phyloP scores from a whole-genome alignment of 768 basidiomycete species.

The Lactarius pseudohatsudake region DNA sequence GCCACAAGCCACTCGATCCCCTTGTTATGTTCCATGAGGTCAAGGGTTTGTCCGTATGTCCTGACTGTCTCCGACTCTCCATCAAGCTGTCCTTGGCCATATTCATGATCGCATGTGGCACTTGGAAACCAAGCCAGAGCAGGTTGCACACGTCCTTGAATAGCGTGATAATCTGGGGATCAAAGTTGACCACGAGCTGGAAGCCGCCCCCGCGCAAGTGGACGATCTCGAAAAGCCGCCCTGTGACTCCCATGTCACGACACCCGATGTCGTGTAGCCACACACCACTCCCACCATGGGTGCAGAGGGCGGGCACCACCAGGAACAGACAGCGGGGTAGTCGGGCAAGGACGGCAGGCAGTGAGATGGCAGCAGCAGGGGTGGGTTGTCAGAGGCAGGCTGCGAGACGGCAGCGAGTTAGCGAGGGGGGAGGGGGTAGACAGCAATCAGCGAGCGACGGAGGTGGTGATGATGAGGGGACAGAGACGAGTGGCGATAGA shows the following conservation, averaged over 20 bases:
- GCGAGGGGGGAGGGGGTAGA: too few species aligned
- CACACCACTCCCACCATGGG: too few species aligned
- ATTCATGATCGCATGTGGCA: conserved; percentile 91
- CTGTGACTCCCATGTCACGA: conserved; percentile 88
- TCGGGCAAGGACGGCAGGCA: too few species aligned
- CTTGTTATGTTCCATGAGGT: conserved; percentile 85
- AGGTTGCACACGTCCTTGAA: conserved; percentile 98
- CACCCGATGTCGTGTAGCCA: conserved; percentile 96
- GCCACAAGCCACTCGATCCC: conserved; percentile 94
- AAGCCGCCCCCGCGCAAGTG: conserved; percentile 69
- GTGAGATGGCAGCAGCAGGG: too few species aligned
- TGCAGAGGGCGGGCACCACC: too few species aligned
- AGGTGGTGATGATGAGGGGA: too few species aligned
- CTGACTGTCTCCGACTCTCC: conserved; percentile 99
- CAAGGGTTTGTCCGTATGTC: conserved; percentile 94
- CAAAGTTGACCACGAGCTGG: conserved; percentile 95
- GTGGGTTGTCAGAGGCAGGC: too few species aligned
- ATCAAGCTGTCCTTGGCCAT: conserved; percentile 98
- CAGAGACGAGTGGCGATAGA: too few species aligned
- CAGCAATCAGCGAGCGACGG: too few species aligned
- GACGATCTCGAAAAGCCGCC: conserved; percentile 90
- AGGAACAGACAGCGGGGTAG: too few species aligned
- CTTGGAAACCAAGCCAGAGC: conserved; percentile 93
- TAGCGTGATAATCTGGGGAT: conserved; percentile 95
- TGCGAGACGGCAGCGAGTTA: too few species aligned